Evolutionary conservation across 192 early-diverging fungal species (phyloP).

Genomic region (Mortierella claussenii): DNA sequence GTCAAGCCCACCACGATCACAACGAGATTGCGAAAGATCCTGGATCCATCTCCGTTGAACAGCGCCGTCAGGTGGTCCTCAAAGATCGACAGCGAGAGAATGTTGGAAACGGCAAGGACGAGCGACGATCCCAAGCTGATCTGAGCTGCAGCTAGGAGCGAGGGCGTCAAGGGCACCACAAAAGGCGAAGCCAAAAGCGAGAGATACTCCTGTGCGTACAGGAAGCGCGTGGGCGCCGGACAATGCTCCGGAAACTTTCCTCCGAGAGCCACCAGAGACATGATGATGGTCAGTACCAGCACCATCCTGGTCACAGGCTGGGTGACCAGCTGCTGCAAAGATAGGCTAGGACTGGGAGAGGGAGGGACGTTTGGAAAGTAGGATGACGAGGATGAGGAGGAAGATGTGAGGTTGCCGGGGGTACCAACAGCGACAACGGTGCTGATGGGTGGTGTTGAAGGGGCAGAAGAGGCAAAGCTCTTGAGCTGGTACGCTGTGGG

Average conservation of each 20-base stretch:
- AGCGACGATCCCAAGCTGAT: conserved; percentile 15
- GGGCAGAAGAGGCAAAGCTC: conserved; percentile 35
- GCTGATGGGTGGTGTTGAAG: conserved; percentile 41
- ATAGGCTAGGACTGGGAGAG: conserved; percentile 5
- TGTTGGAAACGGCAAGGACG: conserved; percentile 54
- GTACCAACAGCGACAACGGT: conserved; percentile 29
- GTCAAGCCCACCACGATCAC: conserved; percentile 31
- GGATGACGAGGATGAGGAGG: conserved; percentile 18
- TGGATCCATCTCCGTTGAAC: conserved; percentile 52
- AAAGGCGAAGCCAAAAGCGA: conserved; percentile 40
- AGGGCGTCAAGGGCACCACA: conserved; percentile 36
- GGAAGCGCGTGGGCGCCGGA: conserved; percentile 22
- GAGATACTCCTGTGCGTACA: conserved; percentile 21
- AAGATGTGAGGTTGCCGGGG: conserved; percentile 14
- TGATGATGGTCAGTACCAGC: conserved; percentile 26
- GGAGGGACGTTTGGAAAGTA: conserved; percentile 19
- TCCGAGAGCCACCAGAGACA: conserved; percentile 31
- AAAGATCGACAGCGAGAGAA: conserved; percentile 63
- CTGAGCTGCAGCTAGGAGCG: conserved; percentile 22
- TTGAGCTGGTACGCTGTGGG: conserved; percentile 42
- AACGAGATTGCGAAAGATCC: conserved; percentile 53
- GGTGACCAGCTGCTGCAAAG: conserved; percentile 10
- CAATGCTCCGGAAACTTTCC: conserved; percentile 46
- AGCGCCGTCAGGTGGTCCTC: conserved; percentile 60
- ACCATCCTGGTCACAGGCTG: conserved; percentile 35